Evolutionary conservation across 2,329 filamentous ascomycete genomes (phyloP).

Genomic region (Monilinia fructicola): DNA sequence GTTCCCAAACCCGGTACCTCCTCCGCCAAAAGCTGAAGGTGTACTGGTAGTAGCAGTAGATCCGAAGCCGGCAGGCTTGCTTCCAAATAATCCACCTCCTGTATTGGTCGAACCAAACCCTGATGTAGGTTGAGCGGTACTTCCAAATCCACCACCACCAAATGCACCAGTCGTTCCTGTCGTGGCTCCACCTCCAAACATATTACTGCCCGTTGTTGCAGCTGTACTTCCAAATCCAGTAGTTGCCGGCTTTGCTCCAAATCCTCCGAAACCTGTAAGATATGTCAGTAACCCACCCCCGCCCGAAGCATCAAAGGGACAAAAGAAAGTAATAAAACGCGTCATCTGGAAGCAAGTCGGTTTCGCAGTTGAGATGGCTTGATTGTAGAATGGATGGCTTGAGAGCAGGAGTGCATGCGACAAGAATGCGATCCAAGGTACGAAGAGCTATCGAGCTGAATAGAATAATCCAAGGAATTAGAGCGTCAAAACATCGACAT

Average conservation of each 20-base stretch:
- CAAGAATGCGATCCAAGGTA: constrained; percentile 21
- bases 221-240: constrained; percentile 48
- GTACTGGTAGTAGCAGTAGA: constrained; percentile 38
- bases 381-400: constrained; percentile 14
- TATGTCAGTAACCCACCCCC: constrained; percentile 28
- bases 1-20: constrained; percentile 43
- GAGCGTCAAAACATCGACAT: constrained; percentile 39
- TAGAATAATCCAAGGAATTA: constrained; percentile 31
- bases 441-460: constrained; percentile 28
- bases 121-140: constrained; percentile 27
- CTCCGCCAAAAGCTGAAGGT: constrained; percentile 36
- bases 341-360: not conserved
- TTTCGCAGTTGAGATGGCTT: constrained; percentile 4
- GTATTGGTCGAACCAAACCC: constrained; percentile 34
- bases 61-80: constrained; percentile 39
- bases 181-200: constrained; percentile 51
- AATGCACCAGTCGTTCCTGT: constrained; percentile 36
- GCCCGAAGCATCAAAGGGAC: not conserved
- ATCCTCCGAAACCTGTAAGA: constrained; percentile 47
- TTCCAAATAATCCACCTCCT: constrained; percentile 38
- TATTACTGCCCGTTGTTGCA: constrained; percentile 46
- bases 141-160: constrained; percentile 30
- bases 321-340: constrained; percentile 5
- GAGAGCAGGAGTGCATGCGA: constrained; percentile 19
- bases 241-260: constrained; percentile 42